Conservation (phyloP, 2,329 filamentous ascomycete genomes). For the Clarireedia paspali region DNA sequence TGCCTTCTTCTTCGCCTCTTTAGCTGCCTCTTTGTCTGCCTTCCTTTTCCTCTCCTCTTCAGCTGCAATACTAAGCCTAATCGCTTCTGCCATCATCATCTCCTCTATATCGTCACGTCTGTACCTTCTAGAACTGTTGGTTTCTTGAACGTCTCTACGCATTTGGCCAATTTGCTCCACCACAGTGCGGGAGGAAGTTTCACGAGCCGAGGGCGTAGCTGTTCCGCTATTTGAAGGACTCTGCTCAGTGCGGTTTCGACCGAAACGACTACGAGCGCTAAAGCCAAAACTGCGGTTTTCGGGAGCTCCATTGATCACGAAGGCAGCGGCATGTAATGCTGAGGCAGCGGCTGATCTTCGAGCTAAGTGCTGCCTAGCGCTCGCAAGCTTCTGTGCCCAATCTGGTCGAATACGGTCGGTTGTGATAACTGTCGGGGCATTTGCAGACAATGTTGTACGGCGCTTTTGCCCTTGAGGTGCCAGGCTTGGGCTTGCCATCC, state of each 20-base stretch:
- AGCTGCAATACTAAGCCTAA: conserved; percentile 79
- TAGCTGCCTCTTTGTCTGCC: conserved; percentile 71
- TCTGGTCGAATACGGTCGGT: conserved; percentile 90
- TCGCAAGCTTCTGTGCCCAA: conserved; percentile 83
- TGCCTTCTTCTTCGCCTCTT: conserved; percentile 76
- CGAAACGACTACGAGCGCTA: conserved; percentile 23
- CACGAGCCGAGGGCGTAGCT: conserved; percentile 22
- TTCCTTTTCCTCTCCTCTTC: conserved; percentile 90
- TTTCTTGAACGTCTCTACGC: conserved; percentile 26
- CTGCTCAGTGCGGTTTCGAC: conserved; percentile 25
- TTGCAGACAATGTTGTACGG: conserved; percentile 70
- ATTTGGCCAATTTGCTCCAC: conserved; percentile 22
- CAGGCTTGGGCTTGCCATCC: conserved; percentile 20
- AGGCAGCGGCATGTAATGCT: conserved; percentile 30
- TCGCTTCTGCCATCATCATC: conserved; percentile 98
- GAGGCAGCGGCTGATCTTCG: conserved; percentile 87
- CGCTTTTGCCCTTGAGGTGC: conserved; percentile 34
- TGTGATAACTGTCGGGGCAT: conserved; percentile 77
- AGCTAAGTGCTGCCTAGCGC: conserved; percentile 77
- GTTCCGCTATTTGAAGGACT: conserved; percentile 27
- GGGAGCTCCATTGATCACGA: conserved; percentile 57
- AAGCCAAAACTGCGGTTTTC: conserved; percentile 28
- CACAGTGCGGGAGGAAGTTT: conserved; percentile 20
- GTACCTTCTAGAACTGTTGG: conserved; percentile 35
- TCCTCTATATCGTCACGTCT: conserved; percentile 87